Base-by-base conservation (phyloP, 495 filamentous ascomycete species). In the Usnea hakonensis region DNA sequence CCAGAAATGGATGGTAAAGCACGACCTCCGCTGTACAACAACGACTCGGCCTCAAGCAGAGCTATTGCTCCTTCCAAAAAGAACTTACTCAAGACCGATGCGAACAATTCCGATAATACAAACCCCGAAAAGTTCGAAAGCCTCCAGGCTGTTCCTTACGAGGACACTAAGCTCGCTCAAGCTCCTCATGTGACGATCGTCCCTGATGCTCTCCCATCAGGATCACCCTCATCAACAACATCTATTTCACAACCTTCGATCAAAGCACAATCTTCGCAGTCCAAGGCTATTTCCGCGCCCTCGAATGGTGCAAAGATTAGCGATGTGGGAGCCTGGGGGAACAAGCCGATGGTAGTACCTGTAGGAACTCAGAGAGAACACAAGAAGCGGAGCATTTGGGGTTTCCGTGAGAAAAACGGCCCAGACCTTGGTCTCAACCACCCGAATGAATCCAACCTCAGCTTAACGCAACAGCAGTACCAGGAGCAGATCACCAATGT, bases 321-420 rank as follows among this genome's bases (percentile, higher is more conserved):
- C 30, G 89, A 96, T 75, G 82, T 83, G n/a, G 85, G 85, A 46
- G 81, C 84, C 3, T 97, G 93, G 93, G 94, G 93, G 35, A 90
- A 86, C 69, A 94, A 87, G 73, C 65, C 78, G 36, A 71, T 81
- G 48, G 74, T 77, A 32, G 79, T 77, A 19, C 80, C 81, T 35
- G 76, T 78, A 10, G 78, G 78, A 32, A 90, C 89, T 62, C 90
- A 92, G 69, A 90, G 88, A 71, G 87, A 87, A 67, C 78, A 80
- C 44, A 88, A 90, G 71, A 97, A 97, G 73, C 86, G 94, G 44
- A 93, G 92, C 74, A 95, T 98, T 70, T 97, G 90, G 78, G 91
- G 90, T 1, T 97, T 97, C 70, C 85, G 90, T 52, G 84, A 84
- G 30, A 79, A 85, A 54, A 84, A 82, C 26, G 83, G 83, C 1